Percentiles rank a stretch among this genome's conserved stretches.
Evolutionary conservation across 805 yeast species (phyloP).

Genomic region (Metschnikowia henanensis): DNA sequence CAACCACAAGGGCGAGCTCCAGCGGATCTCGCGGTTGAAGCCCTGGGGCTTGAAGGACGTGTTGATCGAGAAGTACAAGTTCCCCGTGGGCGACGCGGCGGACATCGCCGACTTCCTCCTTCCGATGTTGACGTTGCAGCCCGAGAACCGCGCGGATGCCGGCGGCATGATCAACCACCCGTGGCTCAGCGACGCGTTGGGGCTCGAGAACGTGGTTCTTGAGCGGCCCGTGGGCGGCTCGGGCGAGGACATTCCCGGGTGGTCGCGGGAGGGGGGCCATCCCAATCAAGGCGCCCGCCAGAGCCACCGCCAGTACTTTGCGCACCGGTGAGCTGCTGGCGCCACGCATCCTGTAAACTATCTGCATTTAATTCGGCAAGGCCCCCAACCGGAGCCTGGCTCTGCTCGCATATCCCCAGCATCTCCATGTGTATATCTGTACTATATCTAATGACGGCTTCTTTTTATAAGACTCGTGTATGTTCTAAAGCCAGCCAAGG

Average conservation of each 20-base stretch:
- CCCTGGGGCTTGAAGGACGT: constrained; percentile 53
- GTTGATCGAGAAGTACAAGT: constrained; percentile 49
- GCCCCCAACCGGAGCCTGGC: background rate
- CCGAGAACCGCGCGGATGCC: constrained; percentile 86
- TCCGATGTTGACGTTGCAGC: constrained; percentile 83
- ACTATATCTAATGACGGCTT: too few species aligned
- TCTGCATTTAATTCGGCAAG: constrained; percentile 6
- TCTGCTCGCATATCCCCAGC: constrained; percentile 8
- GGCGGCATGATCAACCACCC: constrained; percentile 92
- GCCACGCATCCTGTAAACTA: constrained; percentile 1
- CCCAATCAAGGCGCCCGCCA: constrained; percentile 12
- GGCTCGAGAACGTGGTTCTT: constrained; percentile 64
- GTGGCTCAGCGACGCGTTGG: constrained; percentile 78
- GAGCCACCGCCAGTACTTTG: constrained; percentile 14
- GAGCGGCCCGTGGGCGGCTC: constrained; percentile 76
- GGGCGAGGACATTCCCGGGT: constrained; percentile 89
- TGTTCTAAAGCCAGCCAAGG: too few species aligned
- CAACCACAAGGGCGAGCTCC: constrained; percentile 31
- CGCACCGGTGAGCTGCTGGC: constrained; percentile 1
- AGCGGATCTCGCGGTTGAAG: constrained; percentile 47
- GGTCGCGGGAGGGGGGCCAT: constrained; percentile 64
- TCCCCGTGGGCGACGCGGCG: constrained; percentile 61
- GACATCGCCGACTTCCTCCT: constrained; percentile 73
- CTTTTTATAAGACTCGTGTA: too few species aligned
- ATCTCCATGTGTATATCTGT: constrained; percentile 3